Evolutionary conservation across 2,329 filamentous ascomycete species (phyloP).

Genomic region (Trichoderma atrobrunneum): DNA sequence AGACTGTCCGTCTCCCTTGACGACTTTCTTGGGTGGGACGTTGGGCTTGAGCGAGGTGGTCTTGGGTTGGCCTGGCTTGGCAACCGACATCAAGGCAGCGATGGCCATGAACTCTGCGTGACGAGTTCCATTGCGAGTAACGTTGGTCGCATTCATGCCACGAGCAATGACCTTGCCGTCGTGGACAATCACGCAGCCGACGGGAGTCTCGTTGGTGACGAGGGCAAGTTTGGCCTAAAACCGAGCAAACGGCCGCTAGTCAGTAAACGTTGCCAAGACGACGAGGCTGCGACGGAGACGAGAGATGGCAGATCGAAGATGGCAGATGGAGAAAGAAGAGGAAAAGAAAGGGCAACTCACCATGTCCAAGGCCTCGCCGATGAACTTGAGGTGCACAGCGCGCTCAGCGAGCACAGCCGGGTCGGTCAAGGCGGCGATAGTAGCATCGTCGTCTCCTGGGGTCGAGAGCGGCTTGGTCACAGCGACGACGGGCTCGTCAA

Average conservation of each 20-base stretch:
- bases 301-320: background rate
- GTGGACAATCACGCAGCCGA: slow-evolving; percentile 91
- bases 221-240: slow-evolving; percentile 79
- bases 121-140: slow-evolving; percentile 83
- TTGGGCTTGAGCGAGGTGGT: slow-evolving; percentile 37
- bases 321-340: background rate
- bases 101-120: slow-evolving; percentile 96
- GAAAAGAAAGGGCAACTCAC: slow-evolving; percentile 44
- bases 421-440: slow-evolving; percentile 19
- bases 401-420: slow-evolving; percentile 33
- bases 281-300: background rate
- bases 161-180: slow-evolving; percentile 74
- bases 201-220: slow-evolving; percentile 84
- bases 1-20: slow-evolving; percentile 23
- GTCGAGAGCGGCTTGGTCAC: background rate
- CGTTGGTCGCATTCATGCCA: slow-evolving; percentile 97
- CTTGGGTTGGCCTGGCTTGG: slow-evolving; percentile 29
- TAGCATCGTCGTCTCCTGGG: slow-evolving; percentile 18
- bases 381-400: slow-evolving; percentile 55
- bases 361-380: slow-evolving; percentile 84
- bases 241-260: slow-evolving; percentile 9
- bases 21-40: slow-evolving; percentile 22
- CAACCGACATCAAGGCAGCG: slow-evolving; percentile 50
- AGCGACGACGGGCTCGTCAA: background rate
- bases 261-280: slow-evolving; percentile 21